phyloP scores from a whole-genome alignment of 805 yeast species.

The Kodamaea fukazawae region DNA sequence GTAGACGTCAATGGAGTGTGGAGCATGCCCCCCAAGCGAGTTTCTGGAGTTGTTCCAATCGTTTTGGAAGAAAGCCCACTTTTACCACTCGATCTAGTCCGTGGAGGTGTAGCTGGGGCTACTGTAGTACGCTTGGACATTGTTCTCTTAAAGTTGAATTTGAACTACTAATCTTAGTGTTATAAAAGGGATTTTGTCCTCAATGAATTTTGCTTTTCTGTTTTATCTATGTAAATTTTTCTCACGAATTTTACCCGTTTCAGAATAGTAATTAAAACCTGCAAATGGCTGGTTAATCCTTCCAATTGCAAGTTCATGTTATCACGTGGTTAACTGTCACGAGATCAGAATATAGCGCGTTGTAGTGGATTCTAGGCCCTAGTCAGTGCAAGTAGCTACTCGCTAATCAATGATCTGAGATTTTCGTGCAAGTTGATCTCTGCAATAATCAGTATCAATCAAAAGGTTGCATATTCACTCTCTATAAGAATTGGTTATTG shows the following conservation, averaged over 20 bases:
- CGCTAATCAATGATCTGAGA: too few relatives aligned
- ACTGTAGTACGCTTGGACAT: conserved; percentile 7
- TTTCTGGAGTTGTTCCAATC: conserved; percentile 5
- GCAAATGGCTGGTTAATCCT: conserved; percentile 6
- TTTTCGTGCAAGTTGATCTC: too few relatives aligned
- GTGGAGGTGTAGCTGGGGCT: conserved; percentile 12
- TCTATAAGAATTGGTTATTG: too few relatives aligned
- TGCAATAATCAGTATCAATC: too few relatives aligned
- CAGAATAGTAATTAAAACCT: conserved; percentile 8
- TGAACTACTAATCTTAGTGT: not conserved
- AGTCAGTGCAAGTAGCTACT: too few relatives aligned
- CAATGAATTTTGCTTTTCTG: too few relatives aligned
- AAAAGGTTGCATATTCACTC: too few relatives aligned
- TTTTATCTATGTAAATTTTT: not conserved
- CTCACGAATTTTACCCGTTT: not conserved
- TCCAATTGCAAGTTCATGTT: not conserved
- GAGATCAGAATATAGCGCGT: not conserved
- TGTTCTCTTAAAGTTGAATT: not conserved
- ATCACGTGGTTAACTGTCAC: not conserved
- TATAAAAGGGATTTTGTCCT: not conserved
- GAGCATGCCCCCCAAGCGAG: conserved; percentile 6
- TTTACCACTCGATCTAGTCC: conserved; percentile 2
- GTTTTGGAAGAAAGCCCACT: not conserved
- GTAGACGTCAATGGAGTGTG: conserved; percentile 7
- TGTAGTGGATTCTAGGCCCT: too few relatives aligned